A percentile compares a stretch with the other conserved stretches of the same genome.
Conservation (phyloP, 441 rosid genomes). For the Populus hybrid region DNA sequence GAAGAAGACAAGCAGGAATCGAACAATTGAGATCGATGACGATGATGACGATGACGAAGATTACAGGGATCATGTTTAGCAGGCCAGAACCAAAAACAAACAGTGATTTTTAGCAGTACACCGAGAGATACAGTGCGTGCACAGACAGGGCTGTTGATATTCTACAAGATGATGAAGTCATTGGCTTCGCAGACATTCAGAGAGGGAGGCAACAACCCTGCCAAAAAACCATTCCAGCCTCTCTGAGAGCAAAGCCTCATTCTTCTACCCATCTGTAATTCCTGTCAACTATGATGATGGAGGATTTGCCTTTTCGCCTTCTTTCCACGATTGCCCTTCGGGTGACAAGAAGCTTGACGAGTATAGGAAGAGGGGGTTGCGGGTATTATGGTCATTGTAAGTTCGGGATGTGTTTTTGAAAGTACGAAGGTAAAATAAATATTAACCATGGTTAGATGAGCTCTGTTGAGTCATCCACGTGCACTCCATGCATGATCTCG, state of each 20-base stretch:
- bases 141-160: no score
- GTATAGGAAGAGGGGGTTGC: not conserved
- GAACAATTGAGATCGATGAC: no score
- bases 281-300: not conserved
- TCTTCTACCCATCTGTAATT: not conserved
- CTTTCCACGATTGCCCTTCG: not conserved
- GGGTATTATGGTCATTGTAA: not conserved
- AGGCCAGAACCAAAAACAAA: no score
- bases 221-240: not conserved
- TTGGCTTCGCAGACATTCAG: not conserved
- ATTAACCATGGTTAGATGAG: not conserved
- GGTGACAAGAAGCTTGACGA: not conserved
- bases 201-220: not conserved
- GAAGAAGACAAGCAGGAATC: not conserved
- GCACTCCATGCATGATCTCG: not conserved
- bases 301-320: not conserved
- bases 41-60: no score
- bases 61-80: no score
- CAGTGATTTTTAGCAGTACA: no score
- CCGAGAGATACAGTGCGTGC: no score
- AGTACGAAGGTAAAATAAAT: no score
- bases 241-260: not conserved
- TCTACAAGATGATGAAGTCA: not conserved
- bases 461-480: not conserved
- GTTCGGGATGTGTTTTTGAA: not conserved